Conservation (phyloP, 2,329 filamentous ascomycete species). For the Talaromyces amestolkiae region DNA sequence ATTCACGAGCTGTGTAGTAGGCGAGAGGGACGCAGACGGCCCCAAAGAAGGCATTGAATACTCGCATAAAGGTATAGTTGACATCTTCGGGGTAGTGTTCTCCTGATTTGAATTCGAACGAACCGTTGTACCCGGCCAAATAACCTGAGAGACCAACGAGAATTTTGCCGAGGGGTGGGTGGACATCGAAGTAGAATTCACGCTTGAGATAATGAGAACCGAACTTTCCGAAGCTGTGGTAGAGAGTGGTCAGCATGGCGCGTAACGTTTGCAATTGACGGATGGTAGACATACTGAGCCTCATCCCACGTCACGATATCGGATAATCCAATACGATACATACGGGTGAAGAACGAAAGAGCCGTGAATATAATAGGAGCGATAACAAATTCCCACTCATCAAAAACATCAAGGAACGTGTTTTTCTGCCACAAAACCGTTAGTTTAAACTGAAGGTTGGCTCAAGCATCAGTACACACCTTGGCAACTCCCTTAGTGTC, state of each 20-base stretch:
- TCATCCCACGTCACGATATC: slow-evolving; percentile 75
- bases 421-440: slow-evolving; percentile 28
- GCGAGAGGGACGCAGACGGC: slow-evolving; percentile 89
- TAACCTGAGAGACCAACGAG: slow-evolving; percentile 94
- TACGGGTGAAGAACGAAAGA: slow-evolving; percentile 63
- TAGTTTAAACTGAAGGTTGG: background rate
- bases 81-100: slow-evolving; percentile 91
- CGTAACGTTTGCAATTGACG: too few species aligned
- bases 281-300: slow-evolving; percentile 59
- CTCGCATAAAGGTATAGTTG: slow-evolving; percentile 97
- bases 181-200: slow-evolving; percentile 98
- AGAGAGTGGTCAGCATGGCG: background rate
- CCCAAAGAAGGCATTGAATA: slow-evolving; percentile 95
- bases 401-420: slow-evolving; percentile 42
- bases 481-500: slow-evolving; percentile 14
- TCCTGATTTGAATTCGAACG: slow-evolving; percentile 98
- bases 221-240: slow-evolving; percentile 66
- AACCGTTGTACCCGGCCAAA: slow-evolving; percentile 95
- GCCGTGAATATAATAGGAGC: slow-evolving; percentile 63
- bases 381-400: slow-evolving; percentile 61
- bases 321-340: slow-evolving; percentile 67
- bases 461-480: background rate
- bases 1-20: slow-evolving; percentile 89
- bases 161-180: slow-evolving; percentile 97
- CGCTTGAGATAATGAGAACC: slow-evolving; percentile 98